phyloP scores from a whole-genome alignment of 345 rosid species.

The Limnanthes douglasii region DNA sequence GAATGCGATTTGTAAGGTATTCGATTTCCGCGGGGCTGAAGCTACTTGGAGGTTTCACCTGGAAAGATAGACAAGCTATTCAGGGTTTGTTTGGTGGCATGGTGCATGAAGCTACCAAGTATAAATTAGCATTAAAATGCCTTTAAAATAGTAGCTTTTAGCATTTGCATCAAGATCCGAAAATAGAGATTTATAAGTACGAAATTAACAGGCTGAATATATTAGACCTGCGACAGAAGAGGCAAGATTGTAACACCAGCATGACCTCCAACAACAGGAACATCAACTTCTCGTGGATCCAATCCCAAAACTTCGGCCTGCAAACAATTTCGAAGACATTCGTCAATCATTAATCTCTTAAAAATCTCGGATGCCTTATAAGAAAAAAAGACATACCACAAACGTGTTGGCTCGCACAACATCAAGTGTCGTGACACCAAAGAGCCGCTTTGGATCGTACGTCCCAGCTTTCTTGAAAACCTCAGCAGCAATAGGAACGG shows the following conservation, averaged over 20 bases:
- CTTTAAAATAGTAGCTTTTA: background rate
- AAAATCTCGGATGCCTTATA: background rate
- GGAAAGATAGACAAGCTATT: slow-evolving; percentile 1
- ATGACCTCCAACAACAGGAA: slow-evolving; percentile 97
- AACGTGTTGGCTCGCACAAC: slow-evolving; percentile 84
- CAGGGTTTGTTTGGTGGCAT: too few relatives aligned
- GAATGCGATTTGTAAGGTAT: slow-evolving; percentile 63
- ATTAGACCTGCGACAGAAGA: slow-evolving; percentile 65
- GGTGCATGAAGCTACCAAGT: too few relatives aligned
- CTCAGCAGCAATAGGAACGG: slow-evolving; percentile 75
- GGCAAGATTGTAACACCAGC: slow-evolving; percentile 94
- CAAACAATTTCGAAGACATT: slow-evolving; percentile 1
- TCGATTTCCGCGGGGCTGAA: slow-evolving; percentile 52
- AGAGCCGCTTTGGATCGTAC: slow-evolving; percentile 59
- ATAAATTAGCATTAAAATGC: background rate
- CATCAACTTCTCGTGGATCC: slow-evolving; percentile 90
- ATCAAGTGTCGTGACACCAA: slow-evolving; percentile 84
- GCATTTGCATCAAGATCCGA: background rate
- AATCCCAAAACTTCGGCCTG: slow-evolving; percentile 97
- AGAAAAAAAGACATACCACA: slow-evolving; percentile 27
- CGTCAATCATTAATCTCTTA: background rate
- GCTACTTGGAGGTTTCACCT: slow-evolving; percentile 65
- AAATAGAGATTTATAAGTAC: background rate
- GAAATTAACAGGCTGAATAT: background rate
- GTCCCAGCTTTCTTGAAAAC: slow-evolving; percentile 81